Base-by-base conservation (phyloP, 352 stramenopile species). In the Lagenidium giganteum region DNA sequence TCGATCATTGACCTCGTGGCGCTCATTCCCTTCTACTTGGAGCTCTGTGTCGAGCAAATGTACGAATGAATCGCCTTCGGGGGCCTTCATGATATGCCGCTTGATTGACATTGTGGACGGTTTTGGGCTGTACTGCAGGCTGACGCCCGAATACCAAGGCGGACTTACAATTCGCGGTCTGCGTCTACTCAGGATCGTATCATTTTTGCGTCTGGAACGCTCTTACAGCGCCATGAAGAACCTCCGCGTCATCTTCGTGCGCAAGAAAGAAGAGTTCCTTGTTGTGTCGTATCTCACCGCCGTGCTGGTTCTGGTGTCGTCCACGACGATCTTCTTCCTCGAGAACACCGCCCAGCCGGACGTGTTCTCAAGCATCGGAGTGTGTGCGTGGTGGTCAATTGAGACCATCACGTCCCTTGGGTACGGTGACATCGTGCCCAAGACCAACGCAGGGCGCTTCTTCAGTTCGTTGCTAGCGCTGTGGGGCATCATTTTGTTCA, bases 321-420 rank as follows among this genome's bases (percentile, higher is more conserved):
- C 72, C 6, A 67, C 76, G 26, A 50, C 75, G 33, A 81, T 84
- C 47, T 83, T 76, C 52, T 85, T 83, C 27, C 36, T 85, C 20
- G 70, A 85, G 56, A 64, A 80, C 40, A 27, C 41, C 18, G 59
- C 62, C 3, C 70, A 85, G 43, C 70, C 72, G 3, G 56, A 39
- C 8, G 45, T 70, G 6, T 83, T 83, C 29, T 64, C 70, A 5
- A 77, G 43, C 52, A 65, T 85, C 34, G 54, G 67, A 12, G 55
- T 68, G 5, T 72, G 54, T 26, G 49, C 72, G 14, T 85, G 72
- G 72, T 85, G 72, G 72, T 57, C 67, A 0, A 42, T 85, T 9
- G 70, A 80, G 48, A 85, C 72, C 2, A 82, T 83, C 52, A 83
- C 72, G 18, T 85, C 72, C 13, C 70, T 85, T 8, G 72, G 72